These are phyloP conservation scores for Diutina ranongensis DNA, from an alignment of 1,139 yeast genomes.

Conservation along the genomic window DNA sequence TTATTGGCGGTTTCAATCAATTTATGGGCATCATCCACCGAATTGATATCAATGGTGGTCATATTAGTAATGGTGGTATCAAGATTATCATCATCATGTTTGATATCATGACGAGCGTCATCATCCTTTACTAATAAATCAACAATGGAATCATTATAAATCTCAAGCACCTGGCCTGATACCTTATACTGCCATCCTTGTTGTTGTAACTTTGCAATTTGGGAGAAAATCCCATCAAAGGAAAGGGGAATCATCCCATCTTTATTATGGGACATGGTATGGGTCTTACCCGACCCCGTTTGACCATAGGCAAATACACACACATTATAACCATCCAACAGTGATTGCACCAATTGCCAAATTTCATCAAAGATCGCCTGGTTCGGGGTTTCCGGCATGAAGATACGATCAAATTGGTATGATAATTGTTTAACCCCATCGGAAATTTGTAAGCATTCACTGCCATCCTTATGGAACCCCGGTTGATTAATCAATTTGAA, in stretches of 20 bases:
- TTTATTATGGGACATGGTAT: conserved; percentile 64
- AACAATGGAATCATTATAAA: conserved; percentile 70
- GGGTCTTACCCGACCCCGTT: conserved; percentile 94
- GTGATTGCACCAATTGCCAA: conserved; percentile 79
- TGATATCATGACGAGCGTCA: conserved; percentile 42
- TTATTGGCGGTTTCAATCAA: conserved; percentile 37
- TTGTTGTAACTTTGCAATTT: conserved; percentile 35
- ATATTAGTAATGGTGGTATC: conserved; percentile 54
- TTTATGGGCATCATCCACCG: conserved; percentile 35
- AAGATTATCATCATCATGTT: conserved; percentile 47
- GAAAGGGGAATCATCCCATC: conserved; percentile 84
- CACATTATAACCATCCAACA: conserved; percentile 82
- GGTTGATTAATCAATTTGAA: neutral
- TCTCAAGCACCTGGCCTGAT: conserved; percentile 75
- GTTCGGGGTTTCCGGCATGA: conserved; percentile 44
- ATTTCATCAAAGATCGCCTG: conserved; percentile 67
- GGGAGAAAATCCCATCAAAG: conserved; percentile 56
- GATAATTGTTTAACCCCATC: neutral
- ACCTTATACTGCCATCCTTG: conserved; percentile 60
- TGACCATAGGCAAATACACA: conserved; percentile 97
- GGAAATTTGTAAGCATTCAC: neutral
- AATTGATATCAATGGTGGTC: conserved; percentile 35
- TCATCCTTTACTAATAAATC: conserved; percentile 33
- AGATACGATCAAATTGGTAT: conserved; percentile 59
- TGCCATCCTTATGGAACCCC: neutral